Evolutionary conservation across 805 yeast species (phyloP).

Genomic region (Cyberlindnera maritima): DNA sequence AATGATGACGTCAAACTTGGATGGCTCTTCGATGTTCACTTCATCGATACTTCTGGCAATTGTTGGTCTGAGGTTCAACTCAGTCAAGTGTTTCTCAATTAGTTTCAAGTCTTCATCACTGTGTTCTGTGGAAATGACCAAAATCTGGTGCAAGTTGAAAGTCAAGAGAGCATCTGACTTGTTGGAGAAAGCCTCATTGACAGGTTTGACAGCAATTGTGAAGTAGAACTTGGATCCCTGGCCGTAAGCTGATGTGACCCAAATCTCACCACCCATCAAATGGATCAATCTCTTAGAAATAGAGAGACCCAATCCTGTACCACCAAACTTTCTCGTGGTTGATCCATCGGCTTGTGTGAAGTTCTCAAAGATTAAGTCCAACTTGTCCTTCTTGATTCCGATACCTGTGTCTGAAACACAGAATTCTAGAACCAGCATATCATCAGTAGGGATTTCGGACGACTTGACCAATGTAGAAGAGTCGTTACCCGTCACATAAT

Average conservation of each 20-base stretch:
- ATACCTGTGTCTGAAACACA: constrained; percentile 91
- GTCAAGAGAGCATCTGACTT: constrained; percentile 70
- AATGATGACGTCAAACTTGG: constrained; percentile 76
- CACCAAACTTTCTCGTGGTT: constrained; percentile 88
- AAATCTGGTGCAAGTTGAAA: constrained; percentile 64
- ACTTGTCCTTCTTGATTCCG: constrained; percentile 81
- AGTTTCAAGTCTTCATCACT: constrained; percentile 44
- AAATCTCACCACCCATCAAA: constrained; percentile 90
- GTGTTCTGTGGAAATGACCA: constrained; percentile 69
- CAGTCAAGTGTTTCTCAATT: constrained; percentile 47
- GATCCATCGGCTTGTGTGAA: constrained; percentile 95
- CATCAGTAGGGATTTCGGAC: constrained; percentile 33
- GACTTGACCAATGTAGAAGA: constrained; percentile 35
- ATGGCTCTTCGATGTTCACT: constrained; percentile 49
- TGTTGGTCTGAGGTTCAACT: constrained; percentile 60
- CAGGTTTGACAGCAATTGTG: constrained; percentile 76
- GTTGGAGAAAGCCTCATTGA: constrained; percentile 54
- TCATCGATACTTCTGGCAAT: constrained; percentile 47
- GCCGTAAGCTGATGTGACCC: constrained; percentile 86
- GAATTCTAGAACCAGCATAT: constrained; percentile 58
- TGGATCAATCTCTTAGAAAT: constrained; percentile 85
- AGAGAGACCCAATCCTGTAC: constrained; percentile 86
- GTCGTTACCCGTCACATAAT: constrained; percentile 26
- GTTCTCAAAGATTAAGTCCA: constrained; percentile 82
- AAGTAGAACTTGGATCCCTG: constrained; percentile 81